Base-by-base conservation (phyloP, 2,329 filamentous ascomycete species). In the Knufia fluminis region DNA sequence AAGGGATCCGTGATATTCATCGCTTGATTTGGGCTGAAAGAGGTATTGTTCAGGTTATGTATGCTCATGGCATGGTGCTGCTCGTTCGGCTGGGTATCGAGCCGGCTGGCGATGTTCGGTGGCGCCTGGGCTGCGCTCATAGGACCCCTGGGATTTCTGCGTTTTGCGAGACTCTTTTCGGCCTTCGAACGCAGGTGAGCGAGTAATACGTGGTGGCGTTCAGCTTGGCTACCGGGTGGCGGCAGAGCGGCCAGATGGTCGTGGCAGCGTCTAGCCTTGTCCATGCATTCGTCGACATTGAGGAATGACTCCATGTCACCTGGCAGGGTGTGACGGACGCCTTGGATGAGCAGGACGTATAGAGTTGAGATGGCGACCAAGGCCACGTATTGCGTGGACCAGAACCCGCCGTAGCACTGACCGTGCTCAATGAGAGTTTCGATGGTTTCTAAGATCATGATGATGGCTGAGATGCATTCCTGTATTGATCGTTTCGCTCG, bases 371-470 rank as follows among this genome's bases (percentile, higher is more conserved):
- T 47, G 2, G 53, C 57, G 3, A 56, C 55, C 8, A 57, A 44
- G 4, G 53, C 51, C 17, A 61, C 53, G 35, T 63, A 63, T 23
- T 58, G 58, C 9, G 59, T 61, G 49, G 60, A 61, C 61, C 61
- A 63, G 43, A 62, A 62, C 3, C 52, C 50, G 38, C 60, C 56
- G 40, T 60, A 58, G 14, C 61, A 36, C 0, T 49, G 54, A 2
- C 23, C 55, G n/a, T 59, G 52, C 1, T 55, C 48, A 12, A 57
- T 54, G 43, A 62, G 54, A 16, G 51, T 54, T 23, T 55, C 48
- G 3, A 54, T 50, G 9, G 57, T 47, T 16, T 58, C 53, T 8
- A 62, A 38, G n/a, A 56, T 56, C 16, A 52, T 51, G 26, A 40
- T 54, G n/a, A 60, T 56, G 2, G 59, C 55, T 35, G 44, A 50